Evolutionary conservation across 2,329 filamentous ascomycete genomes (phyloP).

Genomic region (Chaetomium sp.): DNA sequence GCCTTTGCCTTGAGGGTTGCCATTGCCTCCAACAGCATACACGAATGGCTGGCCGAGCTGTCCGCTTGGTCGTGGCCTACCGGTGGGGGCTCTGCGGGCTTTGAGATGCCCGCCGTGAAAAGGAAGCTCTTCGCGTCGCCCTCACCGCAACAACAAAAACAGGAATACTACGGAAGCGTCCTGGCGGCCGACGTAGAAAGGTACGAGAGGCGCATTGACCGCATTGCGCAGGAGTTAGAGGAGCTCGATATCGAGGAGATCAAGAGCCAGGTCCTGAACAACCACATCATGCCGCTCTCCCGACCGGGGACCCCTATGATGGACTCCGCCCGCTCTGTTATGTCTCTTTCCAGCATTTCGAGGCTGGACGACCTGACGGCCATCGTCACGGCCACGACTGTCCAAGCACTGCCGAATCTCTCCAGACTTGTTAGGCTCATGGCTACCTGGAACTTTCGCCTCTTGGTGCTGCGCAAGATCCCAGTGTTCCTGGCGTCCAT

Average conservation of each 20-base stretch:
- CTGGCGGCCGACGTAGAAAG: slow-evolving; percentile 54
- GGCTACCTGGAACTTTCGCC: slow-evolving; percentile 68
- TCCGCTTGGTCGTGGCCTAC: slow-evolving; percentile 52
- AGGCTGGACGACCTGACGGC: slow-evolving; percentile 85
- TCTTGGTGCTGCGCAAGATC: slow-evolving; percentile 67
- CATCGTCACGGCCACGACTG: slow-evolving; percentile 80
- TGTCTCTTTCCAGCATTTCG: slow-evolving; percentile 48
- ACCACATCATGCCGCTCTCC: slow-evolving; percentile 62
- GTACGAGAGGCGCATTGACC: slow-evolving; percentile 67
- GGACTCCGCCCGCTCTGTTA: slow-evolving; percentile 36
- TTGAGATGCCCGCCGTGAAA: slow-evolving; percentile 42
- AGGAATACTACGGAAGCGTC: slow-evolving; percentile 63
- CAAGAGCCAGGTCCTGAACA: slow-evolving; percentile 78
- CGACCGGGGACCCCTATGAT: slow-evolving; percentile 43
- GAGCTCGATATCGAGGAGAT: slow-evolving; percentile 75
- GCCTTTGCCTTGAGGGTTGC: slow-evolving; percentile 67
- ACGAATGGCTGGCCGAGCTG: slow-evolving; percentile 71
- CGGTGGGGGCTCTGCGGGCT: slow-evolving; percentile 44
- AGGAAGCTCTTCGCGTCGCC: slow-evolving; percentile 24
- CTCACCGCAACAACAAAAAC: slow-evolving; percentile 13
- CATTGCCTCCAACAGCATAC: slow-evolving; percentile 61
- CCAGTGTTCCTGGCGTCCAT: slow-evolving; percentile 63
- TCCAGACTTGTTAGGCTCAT: slow-evolving; percentile 68
- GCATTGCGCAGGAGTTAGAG: slow-evolving; percentile 64
- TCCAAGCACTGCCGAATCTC: slow-evolving; percentile 80